Evolutionary conservation across 805 yeast genomes (phyloP).

Genomic region (Lipomyces spencermartinsiae): DNA sequence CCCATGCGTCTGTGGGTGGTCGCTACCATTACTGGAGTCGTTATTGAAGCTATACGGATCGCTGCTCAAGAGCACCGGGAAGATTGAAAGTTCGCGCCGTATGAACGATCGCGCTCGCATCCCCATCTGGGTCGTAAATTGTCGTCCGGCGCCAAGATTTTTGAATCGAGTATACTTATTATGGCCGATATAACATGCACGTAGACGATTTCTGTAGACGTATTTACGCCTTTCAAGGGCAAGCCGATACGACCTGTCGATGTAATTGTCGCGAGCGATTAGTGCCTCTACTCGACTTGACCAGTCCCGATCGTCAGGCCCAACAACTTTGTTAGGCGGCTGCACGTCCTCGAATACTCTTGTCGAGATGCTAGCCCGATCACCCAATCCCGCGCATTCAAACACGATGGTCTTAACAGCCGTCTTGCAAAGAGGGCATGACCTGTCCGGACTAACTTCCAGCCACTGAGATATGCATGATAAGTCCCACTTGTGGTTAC

Average conservation of each 20-base stretch:
- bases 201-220: constrained; percentile 26
- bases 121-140: constrained; percentile 9
- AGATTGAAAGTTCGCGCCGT: constrained; percentile 31
- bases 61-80: constrained; percentile 26
- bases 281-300: neutral
- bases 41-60: neutral
- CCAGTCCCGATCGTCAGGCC: neutral
- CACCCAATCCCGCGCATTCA: constrained; percentile 8
- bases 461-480: constrained; percentile 34
- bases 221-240: constrained; percentile 25
- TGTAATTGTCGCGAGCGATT: neutral
- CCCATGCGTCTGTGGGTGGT: neutral
- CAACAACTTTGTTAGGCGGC: neutral
- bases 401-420: constrained; percentile 16
- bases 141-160: neutral
- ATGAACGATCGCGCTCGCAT: constrained; percentile 24
- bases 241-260: constrained; percentile 13
- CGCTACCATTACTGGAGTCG: neutral
- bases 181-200: constrained; percentile 33
- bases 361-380: neutral
- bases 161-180: constrained; percentile 25
- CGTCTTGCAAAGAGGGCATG: constrained; percentile 33
- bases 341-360: neutral
- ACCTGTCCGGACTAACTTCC: constrained; percentile 17
- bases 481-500: constrained; percentile 30